These are phyloP conservation scores for Flaveria robusta DNA, from an alignment of 129 eudicot genomes.

Conservation along the genomic window DNA sequence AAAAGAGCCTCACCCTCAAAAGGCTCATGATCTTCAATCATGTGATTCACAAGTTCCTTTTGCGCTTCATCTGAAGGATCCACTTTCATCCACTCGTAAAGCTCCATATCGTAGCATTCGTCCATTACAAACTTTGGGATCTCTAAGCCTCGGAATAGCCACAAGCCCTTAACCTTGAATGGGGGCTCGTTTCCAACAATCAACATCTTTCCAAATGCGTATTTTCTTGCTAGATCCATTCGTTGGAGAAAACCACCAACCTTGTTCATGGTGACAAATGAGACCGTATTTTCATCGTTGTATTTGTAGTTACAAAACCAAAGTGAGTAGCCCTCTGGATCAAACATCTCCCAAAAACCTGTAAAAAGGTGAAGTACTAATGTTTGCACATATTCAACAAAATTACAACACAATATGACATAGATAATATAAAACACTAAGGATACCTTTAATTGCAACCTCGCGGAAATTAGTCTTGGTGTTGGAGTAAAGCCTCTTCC, in stretches of 20 bases:
- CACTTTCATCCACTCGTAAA: conserved; percentile 76
- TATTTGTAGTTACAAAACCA: conserved; percentile 91
- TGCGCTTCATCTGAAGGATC: conserved; percentile 69
- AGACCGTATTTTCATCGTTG: conserved; percentile 73
- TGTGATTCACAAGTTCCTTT: conserved; percentile 79
- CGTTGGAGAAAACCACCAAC: conserved; percentile 83
- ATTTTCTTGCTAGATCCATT: conserved; percentile 87
- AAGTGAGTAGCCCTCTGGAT: conserved; percentile 90
- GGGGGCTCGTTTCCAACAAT: conserved; percentile 72
- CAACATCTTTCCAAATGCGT: conserved; percentile 89
- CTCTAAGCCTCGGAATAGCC: conserved; percentile 85
- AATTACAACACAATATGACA: not conserved
- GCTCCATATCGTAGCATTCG: conserved; percentile 87
- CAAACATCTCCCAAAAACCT: conserved; percentile 97
- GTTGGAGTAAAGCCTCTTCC: conserved; percentile 96
- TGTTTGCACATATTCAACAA: not conserved
- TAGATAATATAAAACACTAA: too few species aligned
- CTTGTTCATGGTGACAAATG: conserved; percentile 91
- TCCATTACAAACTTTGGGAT: conserved; percentile 81
- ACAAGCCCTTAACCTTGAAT: conserved; percentile 76
- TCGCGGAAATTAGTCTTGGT: conserved; percentile 92
- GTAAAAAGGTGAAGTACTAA: not conserved
- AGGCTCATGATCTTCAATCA: conserved; percentile 87
- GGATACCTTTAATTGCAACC: conserved; percentile 91
- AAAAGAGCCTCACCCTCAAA: conserved; percentile 75